Evolutionary conservation across 108 stramenopile species (phyloP).

Genomic region (Aurantiochytrium sp.): DNA sequence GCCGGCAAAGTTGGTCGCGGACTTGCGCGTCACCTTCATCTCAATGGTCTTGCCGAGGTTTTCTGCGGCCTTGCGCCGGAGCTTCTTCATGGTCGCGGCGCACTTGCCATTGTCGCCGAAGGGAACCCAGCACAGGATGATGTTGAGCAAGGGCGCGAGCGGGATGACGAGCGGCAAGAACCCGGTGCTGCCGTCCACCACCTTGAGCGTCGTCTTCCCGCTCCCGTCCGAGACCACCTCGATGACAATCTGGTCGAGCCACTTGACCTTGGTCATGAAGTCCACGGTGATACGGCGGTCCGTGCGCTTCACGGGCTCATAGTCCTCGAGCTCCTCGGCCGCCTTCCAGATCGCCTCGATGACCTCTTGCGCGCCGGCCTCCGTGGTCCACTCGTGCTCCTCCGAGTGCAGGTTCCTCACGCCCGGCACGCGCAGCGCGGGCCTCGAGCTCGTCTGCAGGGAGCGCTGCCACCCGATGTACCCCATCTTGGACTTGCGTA

Average conservation of each 20-base stretch:
- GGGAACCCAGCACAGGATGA: neutral
- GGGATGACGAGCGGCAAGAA: neutral
- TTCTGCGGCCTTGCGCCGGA: neutral
- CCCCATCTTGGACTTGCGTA: constrained; percentile 27
- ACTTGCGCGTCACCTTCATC: neutral
- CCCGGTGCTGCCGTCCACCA: neutral
- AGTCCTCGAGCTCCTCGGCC: neutral
- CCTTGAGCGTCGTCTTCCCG: neutral
- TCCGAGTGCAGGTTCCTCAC: constrained; percentile 21
- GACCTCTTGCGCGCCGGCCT: neutral
- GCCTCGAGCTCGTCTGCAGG: neutral
- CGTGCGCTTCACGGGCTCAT: neutral
- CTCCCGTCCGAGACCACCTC: neutral
- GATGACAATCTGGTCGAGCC: neutral
- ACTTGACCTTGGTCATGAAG: constrained; percentile 5
- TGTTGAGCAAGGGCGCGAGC: neutral
- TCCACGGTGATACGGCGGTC: neutral
- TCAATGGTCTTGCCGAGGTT: neutral
- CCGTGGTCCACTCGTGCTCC: neutral
- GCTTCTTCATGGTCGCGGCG: neutral
- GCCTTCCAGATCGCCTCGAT: neutral
- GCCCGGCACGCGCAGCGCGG: neutral
- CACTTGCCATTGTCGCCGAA: constrained; percentile 25
- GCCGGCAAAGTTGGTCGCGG: neutral
- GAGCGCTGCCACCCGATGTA: neutral